These are phyloP conservation scores for Microthlaspi erraticum DNA, from an alignment of 345 rosid species.

Conservation along the genomic window DNA sequence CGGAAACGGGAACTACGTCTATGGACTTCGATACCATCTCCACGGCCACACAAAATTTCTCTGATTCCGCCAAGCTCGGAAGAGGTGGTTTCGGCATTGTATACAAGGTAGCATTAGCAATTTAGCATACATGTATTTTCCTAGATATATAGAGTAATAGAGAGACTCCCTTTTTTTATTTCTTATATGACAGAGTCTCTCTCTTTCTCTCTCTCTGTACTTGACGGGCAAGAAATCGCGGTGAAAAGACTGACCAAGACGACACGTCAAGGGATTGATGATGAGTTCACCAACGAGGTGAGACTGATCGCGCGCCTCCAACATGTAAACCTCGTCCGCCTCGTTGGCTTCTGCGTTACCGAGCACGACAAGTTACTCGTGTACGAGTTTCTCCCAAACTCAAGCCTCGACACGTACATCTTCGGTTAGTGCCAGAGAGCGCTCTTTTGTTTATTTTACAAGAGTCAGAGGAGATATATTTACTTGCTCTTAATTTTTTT, in stretches of 20 bases:
- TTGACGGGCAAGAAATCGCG: not conserved
- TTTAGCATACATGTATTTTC: not conserved
- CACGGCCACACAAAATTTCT: not conserved
- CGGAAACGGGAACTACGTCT: too few species aligned
- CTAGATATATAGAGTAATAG: too few species aligned
- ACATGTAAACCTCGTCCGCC: not conserved
- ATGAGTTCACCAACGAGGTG: not conserved
- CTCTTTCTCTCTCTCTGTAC: too few species aligned
- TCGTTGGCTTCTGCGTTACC: not conserved
- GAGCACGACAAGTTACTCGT: not conserved
- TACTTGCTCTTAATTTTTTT: too few species aligned
- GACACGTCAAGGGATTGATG: not conserved
- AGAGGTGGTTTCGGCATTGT: not conserved
- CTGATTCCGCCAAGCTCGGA: too few species aligned
- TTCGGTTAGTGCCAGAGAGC: too few species aligned
- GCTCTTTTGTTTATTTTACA: too few species aligned
- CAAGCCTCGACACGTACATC: not conserved
- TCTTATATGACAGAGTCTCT: too few species aligned
- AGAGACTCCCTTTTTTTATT: too few species aligned
- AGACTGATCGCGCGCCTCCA: not conserved
- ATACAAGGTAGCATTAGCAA: not conserved
- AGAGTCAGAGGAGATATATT: too few species aligned
- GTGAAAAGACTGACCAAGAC: not conserved
- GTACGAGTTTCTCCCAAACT: not conserved
- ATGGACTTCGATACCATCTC: not conserved